Evolutionary conservation across 305 asterid genomes (phyloP).

Genomic region (Fraxinus xanthoxyloides): DNA sequence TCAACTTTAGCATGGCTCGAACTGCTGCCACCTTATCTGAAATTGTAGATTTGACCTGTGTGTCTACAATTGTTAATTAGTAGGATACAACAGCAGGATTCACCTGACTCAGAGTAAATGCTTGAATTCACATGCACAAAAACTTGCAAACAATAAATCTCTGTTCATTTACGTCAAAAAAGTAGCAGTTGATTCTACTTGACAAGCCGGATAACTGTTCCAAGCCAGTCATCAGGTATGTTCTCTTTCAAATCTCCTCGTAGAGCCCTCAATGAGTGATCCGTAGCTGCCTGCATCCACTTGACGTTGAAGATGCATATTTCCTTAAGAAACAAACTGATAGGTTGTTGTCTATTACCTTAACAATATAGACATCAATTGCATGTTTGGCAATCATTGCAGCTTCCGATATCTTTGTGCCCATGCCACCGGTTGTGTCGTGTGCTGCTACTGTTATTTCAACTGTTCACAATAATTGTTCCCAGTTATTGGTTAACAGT

Average conservation of each 20-base stretch:
- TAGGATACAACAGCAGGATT: not conserved
- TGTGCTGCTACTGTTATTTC: slow-evolving; percentile 84
- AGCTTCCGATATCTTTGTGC: slow-evolving; percentile 88
- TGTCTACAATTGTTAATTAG: not conserved
- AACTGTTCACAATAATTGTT: slow-evolving; percentile 36
- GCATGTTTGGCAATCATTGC: slow-evolving; percentile 89
- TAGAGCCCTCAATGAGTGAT: slow-evolving; percentile 66
- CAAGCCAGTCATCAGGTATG: slow-evolving; percentile 79
- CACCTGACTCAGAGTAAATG: not conserved
- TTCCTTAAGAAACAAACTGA: not conserved
- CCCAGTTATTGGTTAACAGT: not conserved
- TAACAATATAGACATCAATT: slow-evolving; percentile 83
- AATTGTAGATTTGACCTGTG: too few species aligned
- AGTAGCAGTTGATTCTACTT: slow-evolving; percentile 19
- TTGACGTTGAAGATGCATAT: not conserved
- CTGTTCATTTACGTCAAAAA: not conserved
- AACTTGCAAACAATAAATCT: not conserved
- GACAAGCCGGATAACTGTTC: slow-evolving; percentile 65
- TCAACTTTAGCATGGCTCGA: too few species aligned
- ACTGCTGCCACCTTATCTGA: too few species aligned
- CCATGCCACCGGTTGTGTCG: slow-evolving; percentile 96
- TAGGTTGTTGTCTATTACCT: slow-evolving; percentile 41
- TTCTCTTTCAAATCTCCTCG: slow-evolving; percentile 47
- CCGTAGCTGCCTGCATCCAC: slow-evolving; percentile 67
- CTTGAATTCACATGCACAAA: not conserved